Percentiles rank a stretch among this genome's conserved stretches.
phyloP scores from a whole-genome alignment of 345 rosid species.

The Sonneratia caseolaris region DNA sequence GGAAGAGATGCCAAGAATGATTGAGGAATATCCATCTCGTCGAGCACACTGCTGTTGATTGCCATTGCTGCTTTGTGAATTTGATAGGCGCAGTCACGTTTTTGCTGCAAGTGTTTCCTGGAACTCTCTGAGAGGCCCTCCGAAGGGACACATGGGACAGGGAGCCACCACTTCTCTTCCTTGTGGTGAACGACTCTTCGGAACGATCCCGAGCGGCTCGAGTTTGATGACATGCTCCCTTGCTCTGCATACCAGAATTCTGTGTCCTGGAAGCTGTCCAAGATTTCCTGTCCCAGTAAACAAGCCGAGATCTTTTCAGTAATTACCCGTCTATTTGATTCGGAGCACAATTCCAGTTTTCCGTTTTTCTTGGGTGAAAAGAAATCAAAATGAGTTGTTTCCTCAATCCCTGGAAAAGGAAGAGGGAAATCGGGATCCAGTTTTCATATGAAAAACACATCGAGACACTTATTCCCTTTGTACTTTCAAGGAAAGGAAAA shows the following conservation, averaged over 20 bases:
- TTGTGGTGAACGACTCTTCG: constrained; percentile 17
- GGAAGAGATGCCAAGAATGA: constrained; percentile 42
- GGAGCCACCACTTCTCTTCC: constrained; percentile 65
- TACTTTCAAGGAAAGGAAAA: too few species aligned
- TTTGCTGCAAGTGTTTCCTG: constrained; percentile 39
- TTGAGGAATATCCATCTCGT: constrained; percentile 50
- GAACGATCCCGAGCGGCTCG: constrained; percentile 10
- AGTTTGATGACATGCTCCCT: constrained; percentile 15
- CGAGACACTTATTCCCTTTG: too few species aligned
- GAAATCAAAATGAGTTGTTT: too few species aligned
- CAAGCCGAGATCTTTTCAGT: background rate
- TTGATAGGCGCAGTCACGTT: constrained; percentile 37
- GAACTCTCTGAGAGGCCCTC: constrained; percentile 35
- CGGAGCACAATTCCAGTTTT: background rate
- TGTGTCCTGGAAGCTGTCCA: constrained; percentile 33
- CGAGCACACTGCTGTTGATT: constrained; percentile 38
- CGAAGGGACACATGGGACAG: constrained; percentile 32
- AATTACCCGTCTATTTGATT: background rate
- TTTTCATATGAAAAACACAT: background rate
- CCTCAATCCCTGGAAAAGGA: background rate
- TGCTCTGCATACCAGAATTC: constrained; percentile 47
- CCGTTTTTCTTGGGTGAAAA: background rate
- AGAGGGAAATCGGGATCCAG: too few species aligned
- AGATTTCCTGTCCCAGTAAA: constrained; percentile 18
- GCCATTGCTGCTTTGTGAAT: constrained; percentile 55